Percentiles rank a stretch among this genome's conserved stretches.
Conservation (phyloP, 345 rosid species). For the Sisymbrium irio region DNA sequence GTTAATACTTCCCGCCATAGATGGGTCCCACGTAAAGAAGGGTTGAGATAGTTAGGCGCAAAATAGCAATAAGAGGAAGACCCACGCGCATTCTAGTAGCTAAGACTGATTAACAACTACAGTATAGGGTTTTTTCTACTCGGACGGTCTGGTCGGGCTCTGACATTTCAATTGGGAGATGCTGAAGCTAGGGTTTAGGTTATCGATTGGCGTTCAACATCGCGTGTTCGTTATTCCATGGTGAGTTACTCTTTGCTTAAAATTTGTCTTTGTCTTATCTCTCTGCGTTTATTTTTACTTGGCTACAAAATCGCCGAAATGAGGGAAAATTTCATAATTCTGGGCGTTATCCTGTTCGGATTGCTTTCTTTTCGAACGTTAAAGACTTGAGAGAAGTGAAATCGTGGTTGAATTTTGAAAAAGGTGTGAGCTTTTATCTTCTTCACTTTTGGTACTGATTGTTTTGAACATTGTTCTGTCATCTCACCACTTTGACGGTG, state of each 20-base stretch:
- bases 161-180: constrained; percentile 16
- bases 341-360: background rate
- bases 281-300: background rate
- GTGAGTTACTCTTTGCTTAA: constrained; percentile 26
- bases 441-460: background rate
- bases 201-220: constrained; percentile 40
- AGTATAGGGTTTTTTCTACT: background rate
- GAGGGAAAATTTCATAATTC: background rate
- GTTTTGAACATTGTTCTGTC: background rate
- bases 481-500: background rate
- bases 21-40: background rate
- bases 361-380: background rate
- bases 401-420: background rate
- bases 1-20: constrained; percentile 8
- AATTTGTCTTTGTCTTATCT: background rate
- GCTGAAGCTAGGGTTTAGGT: constrained; percentile 40
- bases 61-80: background rate
- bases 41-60: background rate
- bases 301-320: background rate
- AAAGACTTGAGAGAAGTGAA: background rate
- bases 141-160: background rate
- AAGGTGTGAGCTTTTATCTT: background rate
- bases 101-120: background rate
- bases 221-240: constrained; percentile 37
- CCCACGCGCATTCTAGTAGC: constrained; percentile 9